Evolutionary conservation across 2,329 filamentous ascomycete genomes (phyloP), one percentile per base, ranked within the genome.

Genomic region (Exophiala bonariae): DNA sequence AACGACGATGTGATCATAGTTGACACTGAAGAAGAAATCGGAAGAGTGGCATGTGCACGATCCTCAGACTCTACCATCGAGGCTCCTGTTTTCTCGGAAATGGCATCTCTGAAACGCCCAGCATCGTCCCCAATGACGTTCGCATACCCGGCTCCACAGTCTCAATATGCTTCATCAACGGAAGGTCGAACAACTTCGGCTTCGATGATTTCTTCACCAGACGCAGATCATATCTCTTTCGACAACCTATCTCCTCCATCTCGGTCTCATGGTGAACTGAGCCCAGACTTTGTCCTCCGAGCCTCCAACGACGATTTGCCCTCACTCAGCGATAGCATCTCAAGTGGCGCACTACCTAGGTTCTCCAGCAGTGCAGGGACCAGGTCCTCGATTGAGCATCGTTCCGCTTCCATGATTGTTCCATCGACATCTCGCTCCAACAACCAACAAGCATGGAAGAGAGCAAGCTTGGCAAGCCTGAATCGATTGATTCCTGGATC

Each of bases 221-320:
- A 69, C 51, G 65, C 65, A 14, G 66, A 64, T n/a, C 61, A 63
- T 44, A 60, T 64, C 22, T 69, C 67, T 11, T 68, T 70, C 38
- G 71, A 75, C 50, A 64, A 42, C 18, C 44, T 61, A 23, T 66
- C 69, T 34, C 71, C 71, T 13, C 65, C 68, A 66, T 23, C 66
- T 61, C 54, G 64, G 63, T 58, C 59, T 13, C 54, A 60, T 5
- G 55, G 64, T 34, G 66, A 73, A 33, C 41, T 49, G 10, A 57
- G 47, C 34, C 61, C 65, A 40, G 68, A 72, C 13, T 63, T 63
- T 47, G 32, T 55, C 11, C 63, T 65, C 26, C 69, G 71, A 32
- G 64, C 63, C 28, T 76, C 73, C 1, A 63, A 68, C 33, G 73
- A 76, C 34, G 73, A 76, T 64, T 70, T 76, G 3, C 73, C 73